Percentiles rank a stretch among this genome's conserved stretches.
These are phyloP conservation scores for Gentiana macrophylla DNA, from an alignment of 257 asterid genomes.

Conservation along the genomic window DNA sequence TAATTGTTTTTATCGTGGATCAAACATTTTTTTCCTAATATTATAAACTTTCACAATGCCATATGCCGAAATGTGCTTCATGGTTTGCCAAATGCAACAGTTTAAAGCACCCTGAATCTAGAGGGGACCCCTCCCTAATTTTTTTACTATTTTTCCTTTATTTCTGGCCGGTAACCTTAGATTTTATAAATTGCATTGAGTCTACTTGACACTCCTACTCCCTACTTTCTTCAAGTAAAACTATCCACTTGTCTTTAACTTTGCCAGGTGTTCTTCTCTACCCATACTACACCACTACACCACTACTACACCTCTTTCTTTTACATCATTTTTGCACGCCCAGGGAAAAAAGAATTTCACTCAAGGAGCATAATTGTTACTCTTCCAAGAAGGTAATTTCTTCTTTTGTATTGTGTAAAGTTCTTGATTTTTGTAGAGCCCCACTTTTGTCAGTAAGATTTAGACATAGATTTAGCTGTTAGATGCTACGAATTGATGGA, in stretches of 20 bases:
- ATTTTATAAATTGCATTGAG: neutral
- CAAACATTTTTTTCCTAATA: neutral
- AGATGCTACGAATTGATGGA: neutral
- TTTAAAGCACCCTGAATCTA: neutral
- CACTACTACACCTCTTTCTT: too few species aligned
- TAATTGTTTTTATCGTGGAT: neutral
- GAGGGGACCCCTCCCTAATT: neutral
- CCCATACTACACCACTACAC: neutral
- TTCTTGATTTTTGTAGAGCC: neutral
- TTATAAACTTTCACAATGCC: neutral
- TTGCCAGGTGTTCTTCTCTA: conserved; percentile 4
- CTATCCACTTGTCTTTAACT: neutral
- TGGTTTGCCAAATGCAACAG: neutral
- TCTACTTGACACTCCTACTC: neutral
- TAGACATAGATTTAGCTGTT: neutral
- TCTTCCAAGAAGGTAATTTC: conserved; percentile 1
- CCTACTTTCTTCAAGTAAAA: neutral
- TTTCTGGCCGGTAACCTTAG: neutral
- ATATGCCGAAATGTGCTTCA: neutral
- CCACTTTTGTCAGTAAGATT: neutral
- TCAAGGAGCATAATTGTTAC: neutral
- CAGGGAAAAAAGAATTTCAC: neutral
- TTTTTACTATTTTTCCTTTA: neutral
- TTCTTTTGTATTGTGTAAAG: too few species aligned
- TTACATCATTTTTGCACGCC: neutral